Percentiles rank a stretch among this genome's conserved stretches.
phyloP scores from a whole-genome alignment of 2,329 filamentous ascomycete genomes.

The Mycosphaerelloides madeirae region DNA sequence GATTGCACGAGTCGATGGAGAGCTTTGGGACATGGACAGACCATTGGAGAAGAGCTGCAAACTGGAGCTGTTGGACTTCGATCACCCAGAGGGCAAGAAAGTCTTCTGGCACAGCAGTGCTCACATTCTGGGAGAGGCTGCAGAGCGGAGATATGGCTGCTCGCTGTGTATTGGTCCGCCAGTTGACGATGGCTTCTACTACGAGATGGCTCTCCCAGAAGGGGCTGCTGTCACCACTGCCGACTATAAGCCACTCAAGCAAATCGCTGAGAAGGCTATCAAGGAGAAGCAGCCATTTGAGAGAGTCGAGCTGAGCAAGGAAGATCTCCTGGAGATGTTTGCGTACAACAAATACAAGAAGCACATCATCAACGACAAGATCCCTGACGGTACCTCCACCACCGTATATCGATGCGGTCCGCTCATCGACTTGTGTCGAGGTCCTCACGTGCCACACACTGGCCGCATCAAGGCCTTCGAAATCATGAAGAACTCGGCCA shows the following conservation, averaged over 20 bases:
- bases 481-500: constrained; percentile 79
- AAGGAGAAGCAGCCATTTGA: constrained; percentile 97
- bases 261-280: constrained; percentile 73
- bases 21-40: constrained; percentile 88
- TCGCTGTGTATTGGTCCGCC: constrained; percentile 91
- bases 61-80: constrained; percentile 80
- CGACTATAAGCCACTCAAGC: constrained; percentile 83
- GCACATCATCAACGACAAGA: constrained; percentile 92
- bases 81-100: constrained; percentile 71
- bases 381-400: constrained; percentile 80
- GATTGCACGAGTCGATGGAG: constrained; percentile 76
- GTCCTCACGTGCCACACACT: constrained; percentile 90
- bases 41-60: constrained; percentile 84
- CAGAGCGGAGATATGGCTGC: constrained; percentile 85
- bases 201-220: constrained; percentile 83
- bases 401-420: constrained; percentile 94
- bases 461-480: constrained; percentile 91
- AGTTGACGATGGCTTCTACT: constrained; percentile 90
- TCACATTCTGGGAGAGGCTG: constrained; percentile 91
- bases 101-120: constrained; percentile 98
- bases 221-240: constrained; percentile 64
- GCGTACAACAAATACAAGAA: constrained; percentile 98
- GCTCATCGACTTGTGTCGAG: constrained; percentile 90
- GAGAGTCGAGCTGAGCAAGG: constrained; percentile 81
- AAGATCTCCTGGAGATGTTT: constrained; percentile 93